These are phyloP conservation scores for Aspergillus luchuensis DNA, from an alignment of 2,329 filamentous ascomycete species.

Conservation along the genomic window DNA sequence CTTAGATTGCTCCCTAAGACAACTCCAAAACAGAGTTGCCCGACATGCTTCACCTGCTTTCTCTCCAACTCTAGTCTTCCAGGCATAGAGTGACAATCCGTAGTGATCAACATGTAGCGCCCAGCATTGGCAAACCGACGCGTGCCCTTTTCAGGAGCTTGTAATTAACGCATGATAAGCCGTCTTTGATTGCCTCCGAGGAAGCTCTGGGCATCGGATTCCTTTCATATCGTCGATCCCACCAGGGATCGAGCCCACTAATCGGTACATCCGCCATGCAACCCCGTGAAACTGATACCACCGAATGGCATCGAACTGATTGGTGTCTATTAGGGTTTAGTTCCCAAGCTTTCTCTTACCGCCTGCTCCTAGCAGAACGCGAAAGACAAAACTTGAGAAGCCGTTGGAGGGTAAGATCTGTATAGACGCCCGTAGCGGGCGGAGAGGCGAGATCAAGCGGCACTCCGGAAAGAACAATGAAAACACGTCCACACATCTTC, in stretches of 20 bases:
- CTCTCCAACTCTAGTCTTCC: slow-evolving; percentile 45
- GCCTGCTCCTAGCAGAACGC: neutral
- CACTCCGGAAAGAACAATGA: slow-evolving; percentile 12
- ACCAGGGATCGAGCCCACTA: slow-evolving; percentile 52
- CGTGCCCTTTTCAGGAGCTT: slow-evolving; percentile 41
- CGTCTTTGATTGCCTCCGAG: slow-evolving; percentile 43
- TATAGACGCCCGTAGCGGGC: slow-evolving; percentile 46
- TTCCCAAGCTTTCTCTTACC: slow-evolving; percentile 63
- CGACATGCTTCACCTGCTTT: slow-evolving; percentile 55
- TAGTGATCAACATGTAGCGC: slow-evolving; percentile 63
- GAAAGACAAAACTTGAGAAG: slow-evolving; percentile 53
- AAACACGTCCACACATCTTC: slow-evolving; percentile 14
- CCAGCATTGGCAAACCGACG: slow-evolving; percentile 59
- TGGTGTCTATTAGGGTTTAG: slow-evolving; percentile 84
- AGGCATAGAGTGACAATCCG: slow-evolving; percentile 56
- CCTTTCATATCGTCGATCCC: slow-evolving; percentile 38
- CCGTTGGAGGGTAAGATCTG: slow-evolving; percentile 72
- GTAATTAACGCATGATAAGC: slow-evolving; percentile 51
- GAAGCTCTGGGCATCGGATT: slow-evolving; percentile 49
- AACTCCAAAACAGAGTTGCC: slow-evolving; percentile 48
- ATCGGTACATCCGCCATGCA: slow-evolving; percentile 69
- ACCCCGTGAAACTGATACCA: slow-evolving; percentile 49
- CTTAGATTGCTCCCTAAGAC: slow-evolving; percentile 51
- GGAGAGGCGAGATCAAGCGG: slow-evolving; percentile 41
- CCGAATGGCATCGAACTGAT: slow-evolving; percentile 59